Evolutionary conservation across 352 stramenopile genomes (phyloP), one percentile per base, ranked within the genome.

Genomic region (Vaucheria bursata): DNA sequence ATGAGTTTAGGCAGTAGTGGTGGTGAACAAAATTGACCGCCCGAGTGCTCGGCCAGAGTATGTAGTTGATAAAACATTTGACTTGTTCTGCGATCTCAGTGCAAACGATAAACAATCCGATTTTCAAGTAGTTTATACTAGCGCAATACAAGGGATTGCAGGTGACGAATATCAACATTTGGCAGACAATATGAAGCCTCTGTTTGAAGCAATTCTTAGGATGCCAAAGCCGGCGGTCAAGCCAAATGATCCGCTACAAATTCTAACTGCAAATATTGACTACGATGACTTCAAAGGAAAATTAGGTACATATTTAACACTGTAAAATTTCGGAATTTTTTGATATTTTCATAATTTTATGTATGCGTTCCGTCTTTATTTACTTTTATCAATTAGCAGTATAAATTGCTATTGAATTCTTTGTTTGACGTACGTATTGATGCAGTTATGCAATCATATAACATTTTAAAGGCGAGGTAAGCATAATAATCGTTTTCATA

Each of bases 11-110:
- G 94, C 94, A 18, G 86, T 99, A 5, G 93, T 99, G 25, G 95
- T 99, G 37, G 93, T 99, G 78, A 99, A 99, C 88, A 99, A 99
- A 88, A 96, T 98, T 80, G 95, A 99, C 85, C 93, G 95, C 38
- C 93, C 95, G 59, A 93, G 93, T 3, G 94, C 91, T 5, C 90
- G 95, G 36, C 89, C 97, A 1, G 95, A 97, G 7, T 97, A 98
- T 59, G 95, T 99, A 32, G 86, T 94, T 1, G 89, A 94, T 78
- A 91, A 90, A 72, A 88, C 89, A 1, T 94, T 94, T 81, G 90
- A 94, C 78, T 92, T 99, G 79, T 98, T 99, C 84, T 94, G 97
- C 37, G 95, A 97, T 6, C 89, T 99, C 37, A 86, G 88, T 72
- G 95, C 96, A 7, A 90, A 89, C 64, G 96, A 99, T 84, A 92